These are phyloP conservation scores for Diutina catenulata DNA, from an alignment of 1,139 yeast genomes.

Conservation along the genomic window DNA sequence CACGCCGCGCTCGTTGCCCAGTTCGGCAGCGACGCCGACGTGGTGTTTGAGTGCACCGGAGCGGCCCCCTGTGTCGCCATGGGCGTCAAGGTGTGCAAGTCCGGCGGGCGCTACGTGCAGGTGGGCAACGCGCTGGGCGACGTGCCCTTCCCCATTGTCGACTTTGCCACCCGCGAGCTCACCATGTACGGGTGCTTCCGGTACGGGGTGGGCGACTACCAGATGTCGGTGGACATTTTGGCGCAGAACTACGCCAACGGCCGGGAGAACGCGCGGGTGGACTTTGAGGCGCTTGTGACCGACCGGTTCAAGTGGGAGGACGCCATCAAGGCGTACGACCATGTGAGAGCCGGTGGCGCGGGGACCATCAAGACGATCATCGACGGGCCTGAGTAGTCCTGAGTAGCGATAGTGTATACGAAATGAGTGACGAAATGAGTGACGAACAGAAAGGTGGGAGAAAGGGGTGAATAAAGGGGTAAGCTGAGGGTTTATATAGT, in stretches of 20 bases:
- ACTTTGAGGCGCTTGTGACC: conserved; percentile 53
- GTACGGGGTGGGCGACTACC: conserved; percentile 71
- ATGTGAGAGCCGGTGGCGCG: conserved; percentile 33
- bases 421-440: neutral
- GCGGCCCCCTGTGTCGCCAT: conserved; percentile 57
- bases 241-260: conserved; percentile 48
- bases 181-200: conserved; percentile 69
- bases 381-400: conserved; percentile 28
- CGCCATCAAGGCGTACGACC: conserved; percentile 72
- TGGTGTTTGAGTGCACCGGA: conserved; percentile 65
- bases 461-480: neutral
- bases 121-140: conserved; percentile 67
- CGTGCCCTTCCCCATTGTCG: conserved; percentile 64
- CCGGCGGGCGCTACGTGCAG: conserved; percentile 62
- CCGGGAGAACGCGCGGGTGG: conserved; percentile 34
- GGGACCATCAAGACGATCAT: conserved; percentile 36
- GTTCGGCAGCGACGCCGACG: conserved; percentile 39
- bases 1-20: conserved; percentile 24
- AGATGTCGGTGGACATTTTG: conserved; percentile 58
- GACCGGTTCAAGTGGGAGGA: conserved; percentile 66
- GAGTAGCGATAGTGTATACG: neutral
- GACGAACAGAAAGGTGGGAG: neutral
- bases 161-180: conserved; percentile 59
- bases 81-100: conserved; percentile 44
- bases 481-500: no score